These are phyloP conservation scores for Eimeria tenella DNA, from an alignment of 169 alveolate species.

Conservation along the genomic window DNA sequence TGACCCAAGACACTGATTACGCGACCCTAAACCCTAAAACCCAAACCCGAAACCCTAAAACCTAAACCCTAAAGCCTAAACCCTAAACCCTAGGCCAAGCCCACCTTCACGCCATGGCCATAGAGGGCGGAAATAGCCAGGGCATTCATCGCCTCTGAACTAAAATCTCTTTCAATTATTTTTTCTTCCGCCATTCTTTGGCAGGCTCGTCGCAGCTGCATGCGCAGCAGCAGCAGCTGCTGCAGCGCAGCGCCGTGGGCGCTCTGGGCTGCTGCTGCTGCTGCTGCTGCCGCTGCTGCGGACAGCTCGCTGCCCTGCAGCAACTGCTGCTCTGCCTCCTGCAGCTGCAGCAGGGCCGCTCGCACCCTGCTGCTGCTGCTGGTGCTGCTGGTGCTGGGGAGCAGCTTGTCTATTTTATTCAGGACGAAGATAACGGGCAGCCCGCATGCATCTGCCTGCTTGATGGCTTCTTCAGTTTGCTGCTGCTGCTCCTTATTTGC, in stretches of 20 bases:
- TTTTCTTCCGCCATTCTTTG: slow-evolving; percentile 82
- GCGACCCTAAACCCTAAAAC: slow-evolving; percentile 13
- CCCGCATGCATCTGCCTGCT: slow-evolving; percentile 87
- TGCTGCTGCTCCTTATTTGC: slow-evolving; percentile 85
- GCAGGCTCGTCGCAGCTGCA: slow-evolving; percentile 82
- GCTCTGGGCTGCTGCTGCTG: neutral
- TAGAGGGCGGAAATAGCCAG: slow-evolving; percentile 84
- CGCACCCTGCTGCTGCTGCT: neutral
- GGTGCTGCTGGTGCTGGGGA: neutral
- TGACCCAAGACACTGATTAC: too few species aligned
- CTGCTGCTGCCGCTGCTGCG: neutral
- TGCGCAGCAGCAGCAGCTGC: slow-evolving; percentile 77
- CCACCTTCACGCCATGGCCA: slow-evolving; percentile 76
- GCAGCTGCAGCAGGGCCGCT: slow-evolving; percentile 3
- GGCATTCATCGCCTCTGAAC: slow-evolving; percentile 80
- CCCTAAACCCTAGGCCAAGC: neutral
- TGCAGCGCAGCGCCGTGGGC: neutral
- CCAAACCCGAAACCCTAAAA: neutral
- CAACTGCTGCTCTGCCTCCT: neutral
- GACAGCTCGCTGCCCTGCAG: neutral
- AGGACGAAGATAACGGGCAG: slow-evolving; percentile 86
- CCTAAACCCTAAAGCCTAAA: slow-evolving; percentile 4
- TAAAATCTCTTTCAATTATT: slow-evolving; percentile 77
- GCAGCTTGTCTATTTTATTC: slow-evolving; percentile 85
- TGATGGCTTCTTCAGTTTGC: slow-evolving; percentile 87